Base-by-base conservation (phyloP, 2,329 filamentous ascomycete species). In the Lasiodiplodia sp. region DNA sequence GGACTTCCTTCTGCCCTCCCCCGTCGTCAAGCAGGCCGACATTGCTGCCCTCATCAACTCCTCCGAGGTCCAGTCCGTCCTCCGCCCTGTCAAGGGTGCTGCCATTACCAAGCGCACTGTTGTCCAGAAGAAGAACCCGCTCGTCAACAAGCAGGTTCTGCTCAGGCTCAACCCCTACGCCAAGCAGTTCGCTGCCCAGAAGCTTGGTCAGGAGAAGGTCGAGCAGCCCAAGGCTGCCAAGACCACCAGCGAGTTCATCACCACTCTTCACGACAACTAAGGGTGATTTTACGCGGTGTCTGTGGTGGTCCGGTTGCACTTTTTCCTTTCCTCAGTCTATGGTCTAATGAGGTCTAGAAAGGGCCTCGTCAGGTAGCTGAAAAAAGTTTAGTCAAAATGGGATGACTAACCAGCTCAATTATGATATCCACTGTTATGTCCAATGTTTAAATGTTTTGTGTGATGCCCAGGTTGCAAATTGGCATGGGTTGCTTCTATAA, bases 111-210 rank as follows among this genome's bases (percentile, higher is more conserved):
- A 97, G 90, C 93, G 96, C 81, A 86, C 87, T 76, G 86, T 88
- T 80, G 93, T 97, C 76, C 95, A 97, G 90, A 99, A 99, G 94
- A 98, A 98, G 94, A 99, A 99, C 90, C 96, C 96, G 80, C 94
- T 99, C 77, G 88, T 88, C 86, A 99, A 99, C 92, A 97, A 94
- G 90, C 96, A 98, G 89, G 92, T 99, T 76, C 89, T 97, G 85
- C 92, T 99, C 82, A 92, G 96, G 79, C 92, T 99, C 84, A 99
- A 99, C 91, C 96, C 96, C 73, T 99, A 99, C 86, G 95, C 96
- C 76, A 87, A 91, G 77, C 90, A 92, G 72, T 99, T 96, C 86
- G 87, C 90, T 77, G 93, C 96, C 88, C 89, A 93, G 79, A 91
- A 93, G 85, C 83, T 96, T 70, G 93, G 93, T 75, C 87, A 91